A percentile compares a stretch with the other conserved stretches of the same genome.
Evolutionary conservation across 257 asterid species (phyloP).

Genomic region (Nicotiana benthamiana): DNA sequence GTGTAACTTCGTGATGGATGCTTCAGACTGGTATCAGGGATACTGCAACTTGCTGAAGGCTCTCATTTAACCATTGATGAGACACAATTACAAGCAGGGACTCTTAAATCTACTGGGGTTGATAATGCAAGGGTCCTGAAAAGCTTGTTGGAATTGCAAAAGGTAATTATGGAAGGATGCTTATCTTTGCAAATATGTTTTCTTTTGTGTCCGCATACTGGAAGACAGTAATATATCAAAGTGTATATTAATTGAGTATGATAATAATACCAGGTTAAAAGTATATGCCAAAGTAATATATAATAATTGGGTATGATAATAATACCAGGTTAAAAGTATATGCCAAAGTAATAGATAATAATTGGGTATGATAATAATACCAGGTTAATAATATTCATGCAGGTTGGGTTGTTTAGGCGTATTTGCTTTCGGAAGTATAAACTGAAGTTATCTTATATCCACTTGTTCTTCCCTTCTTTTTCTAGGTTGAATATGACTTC

Average conservation of each 20-base stretch:
- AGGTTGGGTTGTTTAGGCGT: neutral
- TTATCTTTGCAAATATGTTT: neutral
- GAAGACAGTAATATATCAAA: neutral
- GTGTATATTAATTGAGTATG: neutral
- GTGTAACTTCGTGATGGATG: constrained; percentile 2
- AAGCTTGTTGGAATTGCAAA: constrained; percentile 55
- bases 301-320: neutral
- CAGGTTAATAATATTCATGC: neutral
- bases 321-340: neutral
- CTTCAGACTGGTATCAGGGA: constrained; percentile 55
- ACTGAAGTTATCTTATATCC: neutral
- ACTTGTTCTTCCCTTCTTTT: neutral
- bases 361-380: neutral
- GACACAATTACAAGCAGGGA: constrained; percentile 56
- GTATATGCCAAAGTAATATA: neutral
- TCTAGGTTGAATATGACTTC: constrained; percentile 81
- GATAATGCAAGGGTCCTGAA: constrained; percentile 55
- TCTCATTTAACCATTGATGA: constrained; percentile 79
- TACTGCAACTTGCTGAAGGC: constrained; percentile 81
- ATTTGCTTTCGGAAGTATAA: neutral
- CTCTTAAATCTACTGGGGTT: constrained; percentile 58
- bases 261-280: neutral
- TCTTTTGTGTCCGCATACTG: neutral
- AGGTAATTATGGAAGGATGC: constrained; percentile 30
- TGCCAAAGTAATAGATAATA: neutral